phyloP scores from a whole-genome alignment of 75 land plant genomes.

The Selaginella moellendorffii region DNA sequence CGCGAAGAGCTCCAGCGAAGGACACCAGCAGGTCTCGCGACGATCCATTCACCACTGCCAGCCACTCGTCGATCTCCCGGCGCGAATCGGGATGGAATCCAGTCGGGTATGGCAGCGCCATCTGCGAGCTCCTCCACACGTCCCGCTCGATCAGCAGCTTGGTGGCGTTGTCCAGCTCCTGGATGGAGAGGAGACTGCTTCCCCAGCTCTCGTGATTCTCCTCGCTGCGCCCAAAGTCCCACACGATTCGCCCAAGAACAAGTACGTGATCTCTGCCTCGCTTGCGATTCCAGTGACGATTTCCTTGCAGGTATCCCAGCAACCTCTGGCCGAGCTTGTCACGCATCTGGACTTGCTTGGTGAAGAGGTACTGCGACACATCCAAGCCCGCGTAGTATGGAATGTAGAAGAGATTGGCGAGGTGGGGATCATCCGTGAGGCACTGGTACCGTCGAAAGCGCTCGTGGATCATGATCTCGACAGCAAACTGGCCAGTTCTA shows the following conservation, averaged over 20 bases:
- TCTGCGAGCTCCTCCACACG: not conserved
- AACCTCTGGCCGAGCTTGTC: not conserved
- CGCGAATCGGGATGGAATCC: conserved; percentile 1
- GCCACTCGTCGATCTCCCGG: not conserved
- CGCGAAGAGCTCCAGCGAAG: not conserved
- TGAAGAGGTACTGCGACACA: not conserved
- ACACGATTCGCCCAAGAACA: not conserved
- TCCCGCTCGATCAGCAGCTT: not conserved
- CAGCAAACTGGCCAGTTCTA: conserved; percentile 14
- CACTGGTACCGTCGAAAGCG: conserved; percentile 15
- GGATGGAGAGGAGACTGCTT: not conserved
- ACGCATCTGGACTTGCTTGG: not conserved
- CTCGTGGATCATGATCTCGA: conserved; percentile 17
- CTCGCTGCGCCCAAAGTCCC: not conserved
- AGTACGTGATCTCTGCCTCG: conserved; percentile 1
- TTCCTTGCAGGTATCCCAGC: not conserved
- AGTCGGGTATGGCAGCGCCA: conserved; percentile 2
- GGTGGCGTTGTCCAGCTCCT: not conserved
- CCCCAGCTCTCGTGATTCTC: not conserved
- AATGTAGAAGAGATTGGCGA: conserved; percentile 16
- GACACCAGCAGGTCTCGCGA: not conserved
- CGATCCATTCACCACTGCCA: not conserved
- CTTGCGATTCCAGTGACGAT: not conserved
- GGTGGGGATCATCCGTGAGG: not conserved
- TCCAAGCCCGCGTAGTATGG: conserved; percentile 15